Evolutionary conservation across 768 basidiomycete genomes (phyloP).

Genomic region (Sarcomyxa edulis): DNA sequence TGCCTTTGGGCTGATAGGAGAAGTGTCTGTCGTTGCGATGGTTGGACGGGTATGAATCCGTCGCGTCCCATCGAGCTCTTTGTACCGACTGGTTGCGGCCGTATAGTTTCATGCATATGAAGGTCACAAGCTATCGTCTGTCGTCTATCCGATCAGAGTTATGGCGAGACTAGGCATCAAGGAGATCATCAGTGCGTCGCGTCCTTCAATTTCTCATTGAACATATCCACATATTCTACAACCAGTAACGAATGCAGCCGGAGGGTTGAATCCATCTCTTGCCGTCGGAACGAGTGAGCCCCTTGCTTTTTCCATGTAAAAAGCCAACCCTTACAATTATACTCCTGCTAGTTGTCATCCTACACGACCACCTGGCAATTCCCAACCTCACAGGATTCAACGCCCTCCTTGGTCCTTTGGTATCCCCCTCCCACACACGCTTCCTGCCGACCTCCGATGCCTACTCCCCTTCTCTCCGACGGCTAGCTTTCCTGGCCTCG

Average conservation of each 20-base stretch:
- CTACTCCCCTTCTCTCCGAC: constrained; percentile 69
- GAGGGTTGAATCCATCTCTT: constrained; percentile 68
- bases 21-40: constrained; percentile 84
- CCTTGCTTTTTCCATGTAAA: not conserved
- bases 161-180: constrained; percentile 76
- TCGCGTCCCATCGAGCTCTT: not conserved
- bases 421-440: constrained; percentile 54
- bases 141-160: constrained; percentile 74
- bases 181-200: constrained; percentile 62
- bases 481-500: constrained; percentile 67
- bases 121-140: constrained; percentile 64
- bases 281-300: constrained; percentile 76
- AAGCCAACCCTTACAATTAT: constrained; percentile 9
- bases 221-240: too few species aligned
- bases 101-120: constrained; percentile 81
- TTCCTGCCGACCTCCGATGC: constrained; percentile 85
- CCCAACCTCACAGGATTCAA: constrained; percentile 75
- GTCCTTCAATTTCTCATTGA: not conserved
- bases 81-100: constrained; percentile 4
- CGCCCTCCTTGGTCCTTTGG: constrained; percentile 70
- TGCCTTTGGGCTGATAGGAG: constrained; percentile 75
- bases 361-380: constrained; percentile 81
- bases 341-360: constrained; percentile 57
- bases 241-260: constrained; percentile 85
- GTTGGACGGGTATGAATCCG: constrained; percentile 64